Percentiles rank a stretch among this genome's conserved stretches.
These are phyloP conservation scores for Acer negundo DNA, from an alignment of 345 rosid species.

Conservation along the genomic window DNA sequence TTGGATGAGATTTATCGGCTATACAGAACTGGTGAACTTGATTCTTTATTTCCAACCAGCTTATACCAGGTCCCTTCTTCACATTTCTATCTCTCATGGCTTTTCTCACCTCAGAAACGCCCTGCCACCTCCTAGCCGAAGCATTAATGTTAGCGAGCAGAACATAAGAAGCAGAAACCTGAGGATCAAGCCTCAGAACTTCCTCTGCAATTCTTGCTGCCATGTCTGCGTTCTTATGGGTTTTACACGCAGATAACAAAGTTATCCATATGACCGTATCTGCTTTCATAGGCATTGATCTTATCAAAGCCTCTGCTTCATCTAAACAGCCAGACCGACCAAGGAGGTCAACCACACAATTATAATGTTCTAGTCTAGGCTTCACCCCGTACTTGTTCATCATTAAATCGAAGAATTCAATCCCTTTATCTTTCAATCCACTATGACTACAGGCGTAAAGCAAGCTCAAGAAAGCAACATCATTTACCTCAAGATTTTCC, in stretches of 20 bases:
- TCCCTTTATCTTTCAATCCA: slow-evolving; percentile 71
- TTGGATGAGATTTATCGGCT: slow-evolving; percentile 65
- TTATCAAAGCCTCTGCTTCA: slow-evolving; percentile 64
- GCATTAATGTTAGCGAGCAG: slow-evolving; percentile 72
- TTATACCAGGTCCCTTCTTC: slow-evolving; percentile 79
- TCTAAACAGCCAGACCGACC: slow-evolving; percentile 66
- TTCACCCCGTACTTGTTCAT: slow-evolving; percentile 43
- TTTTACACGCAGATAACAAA: slow-evolving; percentile 69
- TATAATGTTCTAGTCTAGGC: slow-evolving; percentile 62
- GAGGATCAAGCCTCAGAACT: slow-evolving; percentile 57
- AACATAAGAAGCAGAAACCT: slow-evolving; percentile 69
- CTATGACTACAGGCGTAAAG: slow-evolving; percentile 84
- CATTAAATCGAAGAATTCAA: slow-evolving; percentile 59
- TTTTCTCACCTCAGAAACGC: slow-evolving; percentile 64
- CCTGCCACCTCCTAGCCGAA: slow-evolving; percentile 61
- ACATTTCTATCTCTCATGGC: slow-evolving; percentile 62
- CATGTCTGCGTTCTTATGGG: slow-evolving; percentile 57
- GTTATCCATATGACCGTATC: slow-evolving; percentile 78
- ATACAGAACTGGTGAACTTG: slow-evolving; percentile 58
- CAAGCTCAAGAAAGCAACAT: slow-evolving; percentile 65
- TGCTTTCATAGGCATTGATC: slow-evolving; percentile 62
- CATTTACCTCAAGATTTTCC: slow-evolving; percentile 44
- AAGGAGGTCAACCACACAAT: slow-evolving; percentile 72
- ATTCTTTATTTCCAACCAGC: slow-evolving; percentile 76
- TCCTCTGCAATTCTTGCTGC: slow-evolving; percentile 60